Percentiles rank a stretch among this genome's conserved stretches.
phyloP scores from a whole-genome alignment of 139 green algal genomes.

The Yamagishiella unicocca region DNA sequence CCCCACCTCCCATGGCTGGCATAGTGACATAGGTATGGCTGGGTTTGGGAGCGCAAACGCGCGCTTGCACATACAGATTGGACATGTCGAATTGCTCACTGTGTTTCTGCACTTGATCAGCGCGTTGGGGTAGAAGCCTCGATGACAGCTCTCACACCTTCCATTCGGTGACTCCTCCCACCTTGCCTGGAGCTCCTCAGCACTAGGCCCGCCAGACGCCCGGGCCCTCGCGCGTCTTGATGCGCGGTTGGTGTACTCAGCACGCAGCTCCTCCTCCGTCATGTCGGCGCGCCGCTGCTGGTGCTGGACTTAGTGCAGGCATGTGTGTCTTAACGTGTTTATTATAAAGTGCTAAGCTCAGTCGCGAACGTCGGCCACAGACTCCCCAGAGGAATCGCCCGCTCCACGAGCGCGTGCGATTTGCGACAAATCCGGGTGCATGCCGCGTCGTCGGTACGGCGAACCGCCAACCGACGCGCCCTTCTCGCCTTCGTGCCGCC shows the following conservation, averaged over 20 bases:
- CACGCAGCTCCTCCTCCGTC: not conserved
- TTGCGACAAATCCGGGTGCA: not conserved
- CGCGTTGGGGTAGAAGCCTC: not conserved
- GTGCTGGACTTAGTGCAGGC: not conserved
- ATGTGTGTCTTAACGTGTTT: not conserved
- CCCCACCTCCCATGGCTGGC: no score
- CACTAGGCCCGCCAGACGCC: not conserved
- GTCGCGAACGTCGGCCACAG: not conserved
- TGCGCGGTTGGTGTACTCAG: no score
- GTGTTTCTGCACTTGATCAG: not conserved
- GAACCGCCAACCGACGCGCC: no score
- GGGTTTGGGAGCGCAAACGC: no score
- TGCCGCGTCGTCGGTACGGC: not conserved
- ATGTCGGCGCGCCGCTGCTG: not conserved
- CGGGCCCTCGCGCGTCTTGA: no score
- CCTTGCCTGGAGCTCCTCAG: not conserved
- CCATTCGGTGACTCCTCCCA: not conserved
- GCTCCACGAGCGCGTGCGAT: not conserved
- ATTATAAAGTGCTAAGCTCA: not conserved
- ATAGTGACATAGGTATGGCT: no score
- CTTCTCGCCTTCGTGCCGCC: no score
- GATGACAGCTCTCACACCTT: not conserved
- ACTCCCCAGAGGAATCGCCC: not conserved
- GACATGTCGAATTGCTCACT: no score
- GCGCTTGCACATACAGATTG: no score